Percentiles rank a stretch among this genome's conserved stretches.
phyloP scores from a whole-genome alignment of 768 basidiomycete genomes.

The Amanita rubescens region DNA sequence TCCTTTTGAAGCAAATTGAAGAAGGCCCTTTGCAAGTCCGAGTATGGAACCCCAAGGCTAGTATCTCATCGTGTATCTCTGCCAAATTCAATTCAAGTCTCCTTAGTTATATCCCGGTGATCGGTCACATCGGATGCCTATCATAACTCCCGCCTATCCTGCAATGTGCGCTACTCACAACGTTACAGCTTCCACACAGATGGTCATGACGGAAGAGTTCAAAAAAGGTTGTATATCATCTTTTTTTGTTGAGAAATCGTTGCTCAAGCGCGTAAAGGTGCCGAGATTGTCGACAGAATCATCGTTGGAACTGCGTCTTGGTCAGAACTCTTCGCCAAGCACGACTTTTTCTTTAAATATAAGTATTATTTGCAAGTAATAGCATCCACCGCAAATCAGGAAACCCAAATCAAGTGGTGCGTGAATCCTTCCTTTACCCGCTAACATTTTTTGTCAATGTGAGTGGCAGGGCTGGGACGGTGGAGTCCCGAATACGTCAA shows the following conservation, averaged over 20 bases:
- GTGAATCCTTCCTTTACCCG: constrained; percentile 15
- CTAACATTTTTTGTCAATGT: neutral
- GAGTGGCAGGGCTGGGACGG: constrained; percentile 71
- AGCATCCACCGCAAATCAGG: constrained; percentile 76
- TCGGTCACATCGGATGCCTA: constrained; percentile 96
- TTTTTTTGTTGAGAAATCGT: neutral
- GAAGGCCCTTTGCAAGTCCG: constrained; percentile 88
- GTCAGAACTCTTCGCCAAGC: constrained; percentile 91
- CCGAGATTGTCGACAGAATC: constrained; percentile 90
- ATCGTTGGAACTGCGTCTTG: constrained; percentile 77
- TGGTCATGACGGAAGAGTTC: constrained; percentile 94
- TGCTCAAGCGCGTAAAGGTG: constrained; percentile 43
- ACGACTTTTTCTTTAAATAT: constrained; percentile 97
- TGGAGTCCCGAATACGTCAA: constrained; percentile 93
- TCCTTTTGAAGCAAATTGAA: constrained; percentile 94
- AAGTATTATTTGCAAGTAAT: constrained; percentile 95
- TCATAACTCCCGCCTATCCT: constrained; percentile 98
- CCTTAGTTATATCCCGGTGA: constrained; percentile 84
- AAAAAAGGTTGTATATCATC: constrained; percentile 57
- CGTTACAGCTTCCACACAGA: constrained; percentile 90
- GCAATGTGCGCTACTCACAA: constrained; percentile 99
- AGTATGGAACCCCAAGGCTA: constrained; percentile 96
- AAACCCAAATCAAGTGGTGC: constrained; percentile 92
- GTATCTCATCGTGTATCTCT: neutral
- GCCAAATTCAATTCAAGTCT: constrained; percentile 2